A percentile compares a stretch with the other conserved stretches of the same genome.
Conservation (phyloP, 2,329 filamentous ascomycete species). For the Pseudogymnoascus sp. region DNA sequence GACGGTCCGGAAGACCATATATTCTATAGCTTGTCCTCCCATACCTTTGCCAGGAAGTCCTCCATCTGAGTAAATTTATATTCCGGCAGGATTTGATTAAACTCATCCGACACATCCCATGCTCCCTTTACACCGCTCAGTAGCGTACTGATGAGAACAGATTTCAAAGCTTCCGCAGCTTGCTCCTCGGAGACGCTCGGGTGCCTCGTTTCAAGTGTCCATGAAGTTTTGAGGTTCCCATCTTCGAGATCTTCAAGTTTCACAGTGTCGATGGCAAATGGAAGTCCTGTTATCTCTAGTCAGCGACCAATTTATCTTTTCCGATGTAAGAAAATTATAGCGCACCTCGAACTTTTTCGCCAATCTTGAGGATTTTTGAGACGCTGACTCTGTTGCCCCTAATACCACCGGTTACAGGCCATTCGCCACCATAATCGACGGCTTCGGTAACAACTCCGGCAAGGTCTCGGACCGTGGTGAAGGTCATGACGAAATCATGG, state of each 20-base stretch:
- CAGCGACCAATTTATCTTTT: constrained; percentile 11
- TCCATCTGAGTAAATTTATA: constrained; percentile 34
- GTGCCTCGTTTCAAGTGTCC: constrained; percentile 30
- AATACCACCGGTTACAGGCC: constrained; percentile 28
- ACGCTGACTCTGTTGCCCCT: constrained; percentile 21
- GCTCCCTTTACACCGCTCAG: constrained; percentile 33
- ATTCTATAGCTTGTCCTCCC: constrained; percentile 28
- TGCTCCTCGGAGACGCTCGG: constrained; percentile 26
- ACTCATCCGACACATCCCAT: constrained; percentile 36
- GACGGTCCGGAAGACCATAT: background rate
- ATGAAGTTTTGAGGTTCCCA: constrained; percentile 33
- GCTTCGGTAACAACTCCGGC: constrained; percentile 29
- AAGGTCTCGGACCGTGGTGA: constrained; percentile 38
- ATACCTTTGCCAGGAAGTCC: constrained; percentile 30
- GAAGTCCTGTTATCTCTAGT: constrained; percentile 21
- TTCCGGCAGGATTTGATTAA: constrained; percentile 36
- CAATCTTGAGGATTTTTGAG: constrained; percentile 30
- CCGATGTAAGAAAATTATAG: background rate
- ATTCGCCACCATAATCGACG: constrained; percentile 26
- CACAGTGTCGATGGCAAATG: constrained; percentile 37
- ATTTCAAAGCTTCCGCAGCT: constrained; percentile 27
- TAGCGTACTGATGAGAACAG: constrained; percentile 35
- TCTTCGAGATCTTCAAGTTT: constrained; percentile 38
- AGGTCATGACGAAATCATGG: constrained; percentile 33
- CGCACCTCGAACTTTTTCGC: constrained; percentile 34